Conservation (phyloP, 805 yeast genomes). For the Ogataea paraovalis region DNA sequence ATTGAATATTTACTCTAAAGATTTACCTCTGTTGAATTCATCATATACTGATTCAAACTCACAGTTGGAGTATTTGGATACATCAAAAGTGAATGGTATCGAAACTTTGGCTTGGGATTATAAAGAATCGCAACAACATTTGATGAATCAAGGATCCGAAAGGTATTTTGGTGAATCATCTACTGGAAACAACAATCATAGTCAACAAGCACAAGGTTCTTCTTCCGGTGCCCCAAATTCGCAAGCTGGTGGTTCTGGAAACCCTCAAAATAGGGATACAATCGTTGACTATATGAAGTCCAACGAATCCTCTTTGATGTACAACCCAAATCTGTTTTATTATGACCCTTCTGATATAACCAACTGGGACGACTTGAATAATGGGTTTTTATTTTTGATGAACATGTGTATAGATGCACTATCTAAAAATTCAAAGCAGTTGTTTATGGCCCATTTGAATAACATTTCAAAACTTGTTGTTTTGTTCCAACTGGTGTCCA, state of each 20-base stretch:
- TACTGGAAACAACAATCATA: neutral
- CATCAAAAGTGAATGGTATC: constrained; percentile 18
- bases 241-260: constrained; percentile 9
- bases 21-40: constrained; percentile 47
- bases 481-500: constrained; percentile 49
- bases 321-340: constrained; percentile 45
- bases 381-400: constrained; percentile 43
- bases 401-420: constrained; percentile 49
- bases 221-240: neutral
- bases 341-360: constrained; percentile 55
- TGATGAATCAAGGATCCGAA: constrained; percentile 3
- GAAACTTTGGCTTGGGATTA: constrained; percentile 19
- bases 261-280: constrained; percentile 9
- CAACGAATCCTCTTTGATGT: constrained; percentile 17
- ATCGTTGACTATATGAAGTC: constrained; percentile 7
- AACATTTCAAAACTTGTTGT: constrained; percentile 50
- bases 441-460: constrained; percentile 52
- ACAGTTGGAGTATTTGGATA: constrained; percentile 28
- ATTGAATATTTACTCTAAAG: constrained; percentile 54
- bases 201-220: neutral
- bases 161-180: neutral
- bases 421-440: constrained; percentile 43
- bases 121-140: constrained; percentile 6
- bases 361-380: constrained; percentile 55
- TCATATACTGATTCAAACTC: constrained; percentile 35